Evolutionary conservation across 345 rosid genomes (phyloP).

Genomic region (Noccaea bulbosa): DNA sequence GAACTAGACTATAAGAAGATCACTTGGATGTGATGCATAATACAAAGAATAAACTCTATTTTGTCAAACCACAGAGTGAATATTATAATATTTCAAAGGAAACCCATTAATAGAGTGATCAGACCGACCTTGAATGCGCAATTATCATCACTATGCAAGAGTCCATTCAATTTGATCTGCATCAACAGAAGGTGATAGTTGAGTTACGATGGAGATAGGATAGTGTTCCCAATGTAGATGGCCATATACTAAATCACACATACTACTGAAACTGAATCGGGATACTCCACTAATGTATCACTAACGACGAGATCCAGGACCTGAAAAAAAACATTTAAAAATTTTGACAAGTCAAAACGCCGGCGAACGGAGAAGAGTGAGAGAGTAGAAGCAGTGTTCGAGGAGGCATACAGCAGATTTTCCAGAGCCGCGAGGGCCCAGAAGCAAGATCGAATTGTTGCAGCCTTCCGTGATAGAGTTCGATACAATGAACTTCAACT

Average conservation of each 20-base stretch:
- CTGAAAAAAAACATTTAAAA: constrained; percentile 43
- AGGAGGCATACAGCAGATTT: constrained; percentile 63
- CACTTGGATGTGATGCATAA: background rate
- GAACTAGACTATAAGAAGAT: background rate
- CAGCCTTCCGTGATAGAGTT: constrained; percentile 78
- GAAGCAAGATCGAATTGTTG: constrained; percentile 90
- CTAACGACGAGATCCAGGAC: constrained; percentile 82
- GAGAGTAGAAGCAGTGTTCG: background rate
- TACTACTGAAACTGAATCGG: constrained; percentile 78
- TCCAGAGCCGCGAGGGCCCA: constrained; percentile 94
- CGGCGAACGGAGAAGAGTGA: constrained; percentile 3
- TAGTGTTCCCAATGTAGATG: background rate
- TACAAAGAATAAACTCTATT: background rate
- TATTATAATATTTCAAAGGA: background rate
- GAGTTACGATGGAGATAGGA: constrained; percentile 6
- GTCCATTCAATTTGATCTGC: constrained; percentile 91
- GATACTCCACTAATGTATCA: constrained; percentile 68
- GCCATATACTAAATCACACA: constrained; percentile 21
- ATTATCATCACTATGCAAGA: constrained; percentile 80
- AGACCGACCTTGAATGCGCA: constrained; percentile 91
- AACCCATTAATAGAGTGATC: background rate
- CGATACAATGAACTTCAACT: constrained; percentile 73
- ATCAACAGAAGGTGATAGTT: constrained; percentile 29
- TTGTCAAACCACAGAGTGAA: background rate
- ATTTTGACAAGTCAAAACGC: background rate